phyloP scores from a whole-genome alignment of 2,329 filamentous ascomycete genomes.

The Hymenoscyphus occultus region DNA sequence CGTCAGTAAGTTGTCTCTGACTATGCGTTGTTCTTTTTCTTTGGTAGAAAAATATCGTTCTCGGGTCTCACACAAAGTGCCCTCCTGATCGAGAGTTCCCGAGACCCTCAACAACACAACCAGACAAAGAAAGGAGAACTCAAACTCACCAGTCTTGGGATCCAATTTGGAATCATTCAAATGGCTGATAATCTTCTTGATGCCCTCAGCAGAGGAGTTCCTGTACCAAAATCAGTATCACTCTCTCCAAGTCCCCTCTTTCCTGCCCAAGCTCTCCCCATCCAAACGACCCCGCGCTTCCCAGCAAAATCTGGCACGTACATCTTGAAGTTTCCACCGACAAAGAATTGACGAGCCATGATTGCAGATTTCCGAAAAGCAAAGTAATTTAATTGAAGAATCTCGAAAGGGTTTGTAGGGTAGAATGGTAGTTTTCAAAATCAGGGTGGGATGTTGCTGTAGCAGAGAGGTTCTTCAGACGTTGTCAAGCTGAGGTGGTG shows the following conservation, averaged over 20 bases:
- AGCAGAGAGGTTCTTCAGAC: background rate
- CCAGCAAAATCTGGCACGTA: constrained; percentile 44
- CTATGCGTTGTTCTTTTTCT: background rate
- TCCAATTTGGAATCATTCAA: constrained; percentile 84
- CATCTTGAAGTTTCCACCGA: constrained; percentile 99
- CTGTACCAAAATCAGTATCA: constrained; percentile 46
- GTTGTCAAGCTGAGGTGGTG: background rate
- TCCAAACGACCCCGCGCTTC: constrained; percentile 5
- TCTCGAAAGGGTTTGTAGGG: background rate
- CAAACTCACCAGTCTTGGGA: constrained; percentile 63
- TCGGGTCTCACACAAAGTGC: constrained; percentile 9
- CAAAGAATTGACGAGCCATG: constrained; percentile 95
- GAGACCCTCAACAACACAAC: constrained; percentile 5
- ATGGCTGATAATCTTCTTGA: constrained; percentile 86
- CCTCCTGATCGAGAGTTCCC: constrained; percentile 6
- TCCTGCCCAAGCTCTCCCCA: constrained; percentile 10
- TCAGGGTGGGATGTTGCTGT: constrained; percentile 1
- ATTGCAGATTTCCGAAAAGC: constrained; percentile 17
- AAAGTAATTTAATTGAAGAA: too few relatives aligned
- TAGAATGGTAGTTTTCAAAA: background rate
- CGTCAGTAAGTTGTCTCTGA: constrained; percentile 1
- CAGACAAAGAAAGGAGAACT: constrained; percentile 4
- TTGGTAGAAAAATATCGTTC: background rate
- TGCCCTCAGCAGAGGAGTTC: constrained; percentile 89
- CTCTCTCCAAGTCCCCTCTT: background rate